Conservation (phyloP, 139 green algal genomes). For the Chlorella sorokiniana region DNA sequence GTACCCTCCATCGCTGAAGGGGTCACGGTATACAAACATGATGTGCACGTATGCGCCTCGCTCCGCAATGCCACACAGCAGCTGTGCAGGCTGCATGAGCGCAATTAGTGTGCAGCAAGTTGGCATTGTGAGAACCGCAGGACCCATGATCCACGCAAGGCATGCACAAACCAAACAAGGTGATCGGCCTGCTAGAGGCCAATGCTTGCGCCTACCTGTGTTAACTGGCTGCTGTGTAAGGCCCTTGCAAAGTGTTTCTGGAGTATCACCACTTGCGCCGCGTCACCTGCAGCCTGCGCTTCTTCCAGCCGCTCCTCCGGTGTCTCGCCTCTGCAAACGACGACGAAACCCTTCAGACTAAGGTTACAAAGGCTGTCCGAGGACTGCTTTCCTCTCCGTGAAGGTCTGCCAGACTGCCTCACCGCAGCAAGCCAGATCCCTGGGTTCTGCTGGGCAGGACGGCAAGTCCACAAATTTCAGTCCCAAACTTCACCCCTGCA, state of each 20-base stretch:
- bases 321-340: conserved; percentile 28
- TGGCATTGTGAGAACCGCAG: background rate
- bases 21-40: conserved; percentile 68
- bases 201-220: conserved; percentile 7
- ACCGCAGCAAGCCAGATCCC: conserved; percentile 23
- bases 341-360: background rate
- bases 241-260: conserved; percentile 69
- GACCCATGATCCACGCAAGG: background rate
- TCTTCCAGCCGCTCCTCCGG: conserved; percentile 60
- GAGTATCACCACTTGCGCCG: conserved; percentile 46
- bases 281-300: conserved; percentile 43
- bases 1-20: conserved; percentile 41
- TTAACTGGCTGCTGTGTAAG: conserved; percentile 59
- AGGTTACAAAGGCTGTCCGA: background rate
- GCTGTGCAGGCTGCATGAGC: conserved; percentile 49
- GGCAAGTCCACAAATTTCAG: conserved; percentile 56
- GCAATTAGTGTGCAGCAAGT: background rate
- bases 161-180: background rate
- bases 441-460: conserved; percentile 48
- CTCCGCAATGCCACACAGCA: conserved; percentile 64
- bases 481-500: conserved; percentile 53
- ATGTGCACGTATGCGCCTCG: conserved; percentile 60
- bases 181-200: background rate
- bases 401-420: background rate
- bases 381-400: background rate